Evolutionary conservation across 2,329 filamentous ascomycete species (phyloP), one percentile per base, ranked within the genome.

Genomic region (Penicillium sp.): DNA sequence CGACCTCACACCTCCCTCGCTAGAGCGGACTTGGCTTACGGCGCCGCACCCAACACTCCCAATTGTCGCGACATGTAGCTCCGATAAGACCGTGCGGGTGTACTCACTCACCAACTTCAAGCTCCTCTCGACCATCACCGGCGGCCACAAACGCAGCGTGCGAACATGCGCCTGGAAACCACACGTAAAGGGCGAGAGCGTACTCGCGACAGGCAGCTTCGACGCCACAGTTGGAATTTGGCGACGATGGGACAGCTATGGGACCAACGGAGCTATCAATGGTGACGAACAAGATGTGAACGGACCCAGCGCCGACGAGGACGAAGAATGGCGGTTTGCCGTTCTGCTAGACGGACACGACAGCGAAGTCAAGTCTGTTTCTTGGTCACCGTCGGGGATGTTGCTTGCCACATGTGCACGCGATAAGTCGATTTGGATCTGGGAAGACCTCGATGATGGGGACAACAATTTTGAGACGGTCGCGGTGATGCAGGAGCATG

Each of bases 381-480:
- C 88, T 18, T 78, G 76, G 73, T 74, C 73, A 0, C 64, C 75
- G 3, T 73, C 78, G 88, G 96, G 78, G 79, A 93, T 57, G 80
- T 83, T 90, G 64, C 81, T 99, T 4, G 94, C 94, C 6, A 96
- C 92, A 0, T 96, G 92, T 73, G 89, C 85, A 48, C 83, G 94
- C 45, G 94, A 99, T 71, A 97, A 97, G 76, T 88, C 85, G 15
- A 90, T 97, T 16, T 99, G 94, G 94, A 90, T 99, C 64, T 99
- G 94, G 94, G 94, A 99, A 74, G 94, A 97, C 70, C 83, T 96
- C 49, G 75, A 77, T 50, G 87, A 89, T 61, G 88, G 87, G 15
- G 92, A 95, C 50, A 93, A 96, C 70, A 94, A 97, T 70, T 97
- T 92, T 78, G 94, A 99, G 79, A 97, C 94, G 1, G 86, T 97